Conservation (phyloP, 2,329 filamentous ascomycete genomes). For the Sporothrix pseudoabietina region DNA sequence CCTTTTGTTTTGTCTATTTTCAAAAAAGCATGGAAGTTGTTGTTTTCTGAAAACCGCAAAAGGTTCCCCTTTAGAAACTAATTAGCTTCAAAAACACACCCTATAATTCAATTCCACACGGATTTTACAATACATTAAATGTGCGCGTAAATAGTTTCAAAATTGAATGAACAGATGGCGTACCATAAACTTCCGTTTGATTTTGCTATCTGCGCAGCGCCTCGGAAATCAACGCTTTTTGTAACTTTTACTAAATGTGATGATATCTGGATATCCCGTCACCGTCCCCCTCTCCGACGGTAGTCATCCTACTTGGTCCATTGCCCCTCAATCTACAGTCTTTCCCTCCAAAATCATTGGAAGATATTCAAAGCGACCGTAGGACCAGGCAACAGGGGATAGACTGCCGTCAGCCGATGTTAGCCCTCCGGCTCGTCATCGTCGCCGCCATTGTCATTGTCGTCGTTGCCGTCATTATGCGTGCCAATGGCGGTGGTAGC, state of each 20-base stretch:
- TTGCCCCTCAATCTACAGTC: constrained; percentile 58
- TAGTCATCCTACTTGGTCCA: constrained; percentile 65
- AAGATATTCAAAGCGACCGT: constrained; percentile 36
- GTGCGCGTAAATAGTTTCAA: too few species aligned
- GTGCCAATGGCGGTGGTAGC: neutral
- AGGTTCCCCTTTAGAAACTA: neutral
- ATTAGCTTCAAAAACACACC: constrained; percentile 2
- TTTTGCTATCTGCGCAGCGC: constrained; percentile 2
- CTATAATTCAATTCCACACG: neutral
- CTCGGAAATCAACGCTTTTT: neutral
- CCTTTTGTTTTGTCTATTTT: neutral
- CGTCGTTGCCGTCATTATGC: neutral
- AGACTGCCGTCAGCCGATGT: constrained; percentile 60
- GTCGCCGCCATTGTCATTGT: constrained; percentile 55
- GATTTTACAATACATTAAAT: neutral
- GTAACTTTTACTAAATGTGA: neutral
- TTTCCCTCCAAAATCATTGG: neutral
- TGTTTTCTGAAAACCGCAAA: neutral
- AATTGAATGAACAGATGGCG: too few species aligned
- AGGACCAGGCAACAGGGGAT: constrained; percentile 69
- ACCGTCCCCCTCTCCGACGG: constrained; percentile 44
- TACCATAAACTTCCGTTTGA: neutral
- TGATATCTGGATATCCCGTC: neutral
- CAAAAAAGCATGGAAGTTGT: neutral
- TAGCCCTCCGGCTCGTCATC: constrained; percentile 68